Conservation (phyloP, 768 basidiomycete genomes). For the Cantharellus cinnabarinus region DNA sequence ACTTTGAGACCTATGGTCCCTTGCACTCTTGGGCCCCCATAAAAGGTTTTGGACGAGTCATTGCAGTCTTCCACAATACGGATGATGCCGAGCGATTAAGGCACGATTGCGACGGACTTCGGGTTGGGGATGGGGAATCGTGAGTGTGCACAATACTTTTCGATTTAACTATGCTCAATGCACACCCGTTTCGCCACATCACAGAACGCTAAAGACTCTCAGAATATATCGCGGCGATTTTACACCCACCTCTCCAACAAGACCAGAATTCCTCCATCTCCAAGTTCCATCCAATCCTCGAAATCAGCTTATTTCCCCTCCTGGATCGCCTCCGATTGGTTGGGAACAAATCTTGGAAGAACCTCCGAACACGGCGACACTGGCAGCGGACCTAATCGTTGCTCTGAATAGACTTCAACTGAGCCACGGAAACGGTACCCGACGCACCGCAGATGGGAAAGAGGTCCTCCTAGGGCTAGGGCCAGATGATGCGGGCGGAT, state of each 20-base stretch:
- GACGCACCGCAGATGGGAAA: slow-evolving; percentile 10
- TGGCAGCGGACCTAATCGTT: slow-evolving; percentile 71
- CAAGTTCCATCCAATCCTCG: slow-evolving; percentile 26
- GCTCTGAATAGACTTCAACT: slow-evolving; percentile 54
- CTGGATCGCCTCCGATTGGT: slow-evolving; percentile 89
- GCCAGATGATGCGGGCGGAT: slow-evolving; percentile 1
- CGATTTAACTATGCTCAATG: slow-evolving; percentile 3
- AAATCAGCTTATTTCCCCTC: slow-evolving; percentile 95
- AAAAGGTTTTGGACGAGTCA: slow-evolving; percentile 56
- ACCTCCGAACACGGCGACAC: slow-evolving; percentile 61
- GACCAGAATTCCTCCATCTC: slow-evolving; percentile 11
- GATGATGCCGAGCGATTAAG: slow-evolving; percentile 51
- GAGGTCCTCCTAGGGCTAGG: slow-evolving; percentile 6
- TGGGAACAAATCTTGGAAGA: slow-evolving; percentile 89
- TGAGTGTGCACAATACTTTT: slow-evolving; percentile 17
- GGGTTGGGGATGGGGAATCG: slow-evolving; percentile 20
- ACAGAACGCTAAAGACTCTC: slow-evolving; percentile 1
- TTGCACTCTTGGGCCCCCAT: slow-evolving; percentile 88
- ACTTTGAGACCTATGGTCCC: slow-evolving; percentile 59
- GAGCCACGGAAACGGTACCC: slow-evolving; percentile 8
- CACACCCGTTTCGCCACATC: slow-evolving; percentile 30
- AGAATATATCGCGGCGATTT: slow-evolving; percentile 43
- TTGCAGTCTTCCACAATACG: slow-evolving; percentile 54
- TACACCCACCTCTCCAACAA: slow-evolving; percentile 31
- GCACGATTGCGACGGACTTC: slow-evolving; percentile 38